phyloP scores from a whole-genome alignment of 2,329 filamentous ascomycete genomes.

The Zymoseptoria brevis region DNA sequence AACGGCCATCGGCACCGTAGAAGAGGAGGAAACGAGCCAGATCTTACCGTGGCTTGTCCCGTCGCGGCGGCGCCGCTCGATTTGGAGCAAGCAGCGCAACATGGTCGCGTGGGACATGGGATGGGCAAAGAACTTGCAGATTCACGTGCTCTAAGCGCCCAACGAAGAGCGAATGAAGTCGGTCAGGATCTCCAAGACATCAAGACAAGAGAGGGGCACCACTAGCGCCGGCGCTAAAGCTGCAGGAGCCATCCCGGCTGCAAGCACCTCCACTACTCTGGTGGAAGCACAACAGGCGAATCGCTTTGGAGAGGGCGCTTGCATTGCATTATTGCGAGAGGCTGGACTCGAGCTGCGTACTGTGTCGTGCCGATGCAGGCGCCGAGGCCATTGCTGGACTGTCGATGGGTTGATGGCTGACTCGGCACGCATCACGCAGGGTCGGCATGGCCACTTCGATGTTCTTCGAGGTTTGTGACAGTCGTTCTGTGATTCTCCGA shows the following conservation, averaged over 20 bases:
- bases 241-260: neutral
- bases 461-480: conserved; percentile 7
- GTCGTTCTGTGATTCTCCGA: neutral
- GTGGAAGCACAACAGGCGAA: conserved; percentile 9
- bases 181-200: neutral
- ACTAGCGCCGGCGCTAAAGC: conserved; percentile 13
- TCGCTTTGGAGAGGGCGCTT: conserved; percentile 5
- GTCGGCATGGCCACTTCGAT: neutral
- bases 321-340: conserved; percentile 13
- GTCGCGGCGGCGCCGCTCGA: conserved; percentile 7
- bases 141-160: conserved; percentile 16
- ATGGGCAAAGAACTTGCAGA: conserved; percentile 17
- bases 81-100: conserved; percentile 5
- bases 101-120: conserved; percentile 10
- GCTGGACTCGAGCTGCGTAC: conserved; percentile 1
- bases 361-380: neutral
- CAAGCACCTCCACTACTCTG: conserved; percentile 5
- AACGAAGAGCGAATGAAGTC: conserved; percentile 13
- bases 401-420: neutral
- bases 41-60: conserved; percentile 8
- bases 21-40: conserved; percentile 2
- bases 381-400: neutral
- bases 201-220: neutral
- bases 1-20: conserved; percentile 7
- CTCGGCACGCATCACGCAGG: neutral